Evolutionary conservation across 164 flowering plant genomes (phyloP).

Genomic region (Paratinospora sagittata): DNA sequence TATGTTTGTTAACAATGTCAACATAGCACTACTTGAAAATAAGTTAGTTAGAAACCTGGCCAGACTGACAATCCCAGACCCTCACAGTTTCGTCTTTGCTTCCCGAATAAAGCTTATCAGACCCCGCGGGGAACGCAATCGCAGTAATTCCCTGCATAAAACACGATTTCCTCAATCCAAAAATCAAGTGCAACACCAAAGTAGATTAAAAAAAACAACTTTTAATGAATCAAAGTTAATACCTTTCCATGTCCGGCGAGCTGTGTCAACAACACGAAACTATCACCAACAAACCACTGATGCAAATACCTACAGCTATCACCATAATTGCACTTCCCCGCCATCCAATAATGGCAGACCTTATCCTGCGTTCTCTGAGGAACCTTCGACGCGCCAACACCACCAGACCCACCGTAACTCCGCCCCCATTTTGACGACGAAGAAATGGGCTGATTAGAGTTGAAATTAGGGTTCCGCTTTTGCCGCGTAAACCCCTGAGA

Average conservation of each 20-base stretch:
- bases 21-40: not conserved
- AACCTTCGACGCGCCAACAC: conserved; percentile 8
- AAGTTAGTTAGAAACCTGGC: conserved; percentile 51
- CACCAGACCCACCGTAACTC: conserved; percentile 18
- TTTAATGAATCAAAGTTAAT: not conserved
- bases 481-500: conserved; percentile 21
- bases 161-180: not conserved
- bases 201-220: conserved; percentile 1
- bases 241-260: conserved; percentile 93
- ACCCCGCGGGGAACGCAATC: conserved; percentile 71
- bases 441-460: not conserved
- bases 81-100: conserved; percentile 69
- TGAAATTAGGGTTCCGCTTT: conserved; percentile 21
- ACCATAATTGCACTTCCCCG: conserved; percentile 64
- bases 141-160: conserved; percentile 55
- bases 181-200: not conserved
- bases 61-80: conserved; percentile 82
- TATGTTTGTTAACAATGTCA: too few relatives aligned
- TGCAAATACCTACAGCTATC: conserved; percentile 70
- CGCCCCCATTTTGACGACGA: conserved; percentile 49
- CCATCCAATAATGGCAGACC: conserved; percentile 62
- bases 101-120: conserved; percentile 71
- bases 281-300: conserved; percentile 61
- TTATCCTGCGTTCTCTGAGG: conserved; percentile 37
- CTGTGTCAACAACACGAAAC: conserved; percentile 53